A percentile compares a stretch with the other conserved stretches of the same genome.
Conservation (phyloP, 345 rosid genomes). For the Salix caprea region DNA sequence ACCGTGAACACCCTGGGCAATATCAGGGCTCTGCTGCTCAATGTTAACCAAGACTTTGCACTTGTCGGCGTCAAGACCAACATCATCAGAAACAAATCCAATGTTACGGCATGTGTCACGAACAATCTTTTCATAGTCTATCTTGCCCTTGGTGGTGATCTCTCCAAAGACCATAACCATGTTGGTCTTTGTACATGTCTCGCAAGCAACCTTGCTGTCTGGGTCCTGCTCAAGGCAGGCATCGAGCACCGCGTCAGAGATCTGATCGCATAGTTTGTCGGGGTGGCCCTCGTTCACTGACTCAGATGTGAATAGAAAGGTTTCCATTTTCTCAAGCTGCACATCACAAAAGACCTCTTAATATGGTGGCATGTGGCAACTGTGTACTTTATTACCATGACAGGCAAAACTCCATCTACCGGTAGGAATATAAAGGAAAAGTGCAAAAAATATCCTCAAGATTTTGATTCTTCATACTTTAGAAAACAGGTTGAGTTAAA, state of each 20-base stretch:
- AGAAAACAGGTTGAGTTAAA: background rate
- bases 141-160: constrained; percentile 37
- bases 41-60: constrained; percentile 39
- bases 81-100: constrained; percentile 32
- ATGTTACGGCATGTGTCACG: constrained; percentile 32
- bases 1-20: constrained; percentile 39
- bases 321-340: constrained; percentile 34
- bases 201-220: constrained; percentile 49
- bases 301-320: constrained; percentile 47
- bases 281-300: constrained; percentile 56
- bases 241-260: constrained; percentile 47
- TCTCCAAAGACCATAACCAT: constrained; percentile 42
- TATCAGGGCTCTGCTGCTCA: constrained; percentile 37
- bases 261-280: constrained; percentile 47
- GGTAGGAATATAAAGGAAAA: background rate
- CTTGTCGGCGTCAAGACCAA: constrained; percentile 36
- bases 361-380: background rate
- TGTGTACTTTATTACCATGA: background rate
- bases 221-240: constrained; percentile 48
- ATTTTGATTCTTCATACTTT: background rate
- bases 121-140: constrained; percentile 37
- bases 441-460: background rate
- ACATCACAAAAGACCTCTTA: constrained; percentile 5
- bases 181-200: constrained; percentile 49
- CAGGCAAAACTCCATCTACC: background rate